phyloP scores from a whole-genome alignment of 768 basidiomycete genomes.

The Daedalea quercina region DNA sequence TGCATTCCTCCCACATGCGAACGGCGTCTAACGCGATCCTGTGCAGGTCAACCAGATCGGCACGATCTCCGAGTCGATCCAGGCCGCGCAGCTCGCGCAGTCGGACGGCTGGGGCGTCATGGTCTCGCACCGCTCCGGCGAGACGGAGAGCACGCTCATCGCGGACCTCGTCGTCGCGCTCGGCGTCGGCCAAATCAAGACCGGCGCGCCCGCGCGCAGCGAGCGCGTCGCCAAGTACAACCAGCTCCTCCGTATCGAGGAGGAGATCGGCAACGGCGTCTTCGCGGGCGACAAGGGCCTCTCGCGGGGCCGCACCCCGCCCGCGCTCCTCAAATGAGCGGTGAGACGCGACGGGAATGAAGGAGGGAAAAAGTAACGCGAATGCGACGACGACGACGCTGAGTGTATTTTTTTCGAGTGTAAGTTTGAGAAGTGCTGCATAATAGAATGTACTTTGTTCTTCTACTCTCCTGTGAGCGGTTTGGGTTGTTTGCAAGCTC shows the following conservation, averaged over 20 bases:
- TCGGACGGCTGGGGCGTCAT: constrained; percentile 98
- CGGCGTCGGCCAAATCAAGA: constrained; percentile 94
- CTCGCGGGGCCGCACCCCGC: constrained; percentile 67
- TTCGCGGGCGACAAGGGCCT: constrained; percentile 79
- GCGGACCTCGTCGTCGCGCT: constrained; percentile 94
- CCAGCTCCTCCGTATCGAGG: constrained; percentile 84
- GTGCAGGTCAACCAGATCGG: constrained; percentile 91
- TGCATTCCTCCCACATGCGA: background rate
- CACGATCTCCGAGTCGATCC: constrained; percentile 97
- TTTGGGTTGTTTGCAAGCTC: no score
- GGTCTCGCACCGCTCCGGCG: constrained; percentile 98
- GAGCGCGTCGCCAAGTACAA: constrained; percentile 98
- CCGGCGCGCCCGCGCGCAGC: constrained; percentile 91
- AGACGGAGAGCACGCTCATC: constrained; percentile 96
- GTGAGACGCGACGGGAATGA: no score
- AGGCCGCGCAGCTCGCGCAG: constrained; percentile 94
- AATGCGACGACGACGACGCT: background rate
- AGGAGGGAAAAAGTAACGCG: constrained; percentile 7
- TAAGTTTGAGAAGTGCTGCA: no score
- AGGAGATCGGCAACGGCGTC: constrained; percentile 65
- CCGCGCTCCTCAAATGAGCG: constrained; percentile 61
- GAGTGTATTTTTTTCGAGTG: no score
- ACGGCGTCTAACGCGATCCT: constrained; percentile 3
- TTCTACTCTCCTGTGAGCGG: no score
- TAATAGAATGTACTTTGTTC: no score